Evolutionary conservation across 331 rosid genomes (phyloP).

Genomic region (Quercus lobata): DNA sequence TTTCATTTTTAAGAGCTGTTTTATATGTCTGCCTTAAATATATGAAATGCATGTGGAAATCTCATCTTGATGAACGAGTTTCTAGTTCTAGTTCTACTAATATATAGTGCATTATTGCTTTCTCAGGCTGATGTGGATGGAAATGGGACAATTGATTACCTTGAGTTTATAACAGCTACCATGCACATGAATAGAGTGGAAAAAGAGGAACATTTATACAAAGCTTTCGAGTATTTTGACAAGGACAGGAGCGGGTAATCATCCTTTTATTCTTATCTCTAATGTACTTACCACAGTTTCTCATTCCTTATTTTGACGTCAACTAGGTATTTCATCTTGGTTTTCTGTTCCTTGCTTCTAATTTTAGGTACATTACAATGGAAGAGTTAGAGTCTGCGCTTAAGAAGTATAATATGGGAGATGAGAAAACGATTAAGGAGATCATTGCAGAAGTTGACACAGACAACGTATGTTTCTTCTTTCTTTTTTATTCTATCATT

Average conservation of each 20-base stretch:
- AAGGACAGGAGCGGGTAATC: constrained; percentile 86
- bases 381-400: constrained; percentile 89
- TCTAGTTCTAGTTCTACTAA: constrained; percentile 17
- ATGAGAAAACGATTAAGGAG: constrained; percentile 83
- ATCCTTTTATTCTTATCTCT: neutral
- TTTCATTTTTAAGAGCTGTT: constrained; percentile 4
- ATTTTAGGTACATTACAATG: constrained; percentile 69
- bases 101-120: constrained; percentile 10
- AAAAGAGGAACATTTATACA: constrained; percentile 87
- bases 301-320: neutral
- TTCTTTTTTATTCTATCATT: neutral
- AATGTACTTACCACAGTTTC: neutral
- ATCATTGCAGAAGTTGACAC: constrained; percentile 96
- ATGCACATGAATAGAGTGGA: constrained; percentile 98
- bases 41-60: neutral
- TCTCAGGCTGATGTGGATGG: constrained; percentile 98
- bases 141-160: constrained; percentile 87
- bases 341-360: constrained; percentile 14
- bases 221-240: constrained; percentile 90
- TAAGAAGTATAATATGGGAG: constrained; percentile 87
- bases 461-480: constrained; percentile 51
- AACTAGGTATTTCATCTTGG: neutral
- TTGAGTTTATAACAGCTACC: constrained; percentile 92
- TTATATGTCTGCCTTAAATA: neutral
- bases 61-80: constrained; percentile 10